phyloP scores from a whole-genome alignment of 805 yeast species.

The Spathaspora girioi region DNA sequence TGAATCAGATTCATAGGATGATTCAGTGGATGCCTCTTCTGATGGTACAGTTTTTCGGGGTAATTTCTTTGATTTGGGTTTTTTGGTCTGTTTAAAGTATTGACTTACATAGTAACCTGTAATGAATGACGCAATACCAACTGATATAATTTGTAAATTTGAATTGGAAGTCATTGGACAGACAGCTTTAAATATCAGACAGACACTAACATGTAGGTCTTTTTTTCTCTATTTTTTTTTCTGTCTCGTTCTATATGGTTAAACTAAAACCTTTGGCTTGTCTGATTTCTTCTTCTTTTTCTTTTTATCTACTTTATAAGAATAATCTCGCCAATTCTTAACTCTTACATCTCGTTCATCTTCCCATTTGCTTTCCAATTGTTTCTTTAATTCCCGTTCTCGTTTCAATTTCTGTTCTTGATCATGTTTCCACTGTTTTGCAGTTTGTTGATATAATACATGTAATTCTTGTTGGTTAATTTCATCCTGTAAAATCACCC shows the following conservation, averaged over 20 bases:
- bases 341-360: slow-evolving; percentile 56
- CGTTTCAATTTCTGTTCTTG: slow-evolving; percentile 30
- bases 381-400: slow-evolving; percentile 39
- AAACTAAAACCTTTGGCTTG: slow-evolving; percentile 34
- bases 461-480: slow-evolving; percentile 25
- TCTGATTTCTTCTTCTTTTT: slow-evolving; percentile 28
- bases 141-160: slow-evolving; percentile 17
- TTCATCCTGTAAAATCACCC: slow-evolving; percentile 40
- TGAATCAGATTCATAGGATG: slow-evolving; percentile 23
- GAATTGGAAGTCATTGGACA: slow-evolving; percentile 11
- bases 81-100: background rate
- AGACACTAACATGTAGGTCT: background rate
- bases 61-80: background rate
- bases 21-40: background rate
- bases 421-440: slow-evolving; percentile 20
- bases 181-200: background rate
- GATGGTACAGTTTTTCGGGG: background rate
- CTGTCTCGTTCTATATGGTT: too few species aligned
- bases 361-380: slow-evolving; percentile 55
- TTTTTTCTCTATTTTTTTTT: background rate
- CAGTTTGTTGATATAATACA: slow-evolving; percentile 20
- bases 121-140: slow-evolving; percentile 32
- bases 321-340: slow-evolving; percentile 54
- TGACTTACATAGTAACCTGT: slow-evolving; percentile 31
- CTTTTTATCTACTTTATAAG: slow-evolving; percentile 42